Evolutionary conservation across 2,329 filamentous ascomycete genomes (phyloP).

Genomic region (Beauveria rudraprayagi): DNA sequence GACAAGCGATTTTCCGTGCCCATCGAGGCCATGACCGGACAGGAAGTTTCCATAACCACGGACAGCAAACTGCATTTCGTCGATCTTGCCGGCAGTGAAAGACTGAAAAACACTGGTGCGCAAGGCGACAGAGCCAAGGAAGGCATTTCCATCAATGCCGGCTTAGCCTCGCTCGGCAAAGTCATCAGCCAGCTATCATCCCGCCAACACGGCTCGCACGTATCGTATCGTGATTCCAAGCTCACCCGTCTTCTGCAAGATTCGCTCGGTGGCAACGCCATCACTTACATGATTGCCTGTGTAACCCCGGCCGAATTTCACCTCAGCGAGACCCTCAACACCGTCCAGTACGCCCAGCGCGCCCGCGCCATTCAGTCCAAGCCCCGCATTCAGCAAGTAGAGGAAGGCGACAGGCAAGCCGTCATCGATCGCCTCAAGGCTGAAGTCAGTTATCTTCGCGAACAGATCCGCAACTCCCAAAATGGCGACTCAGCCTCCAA

Average conservation of each 20-base stretch:
- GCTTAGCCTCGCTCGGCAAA: conserved; percentile 88
- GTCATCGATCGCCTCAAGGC: conserved; percentile 89
- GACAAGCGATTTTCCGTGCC: conserved; percentile 88
- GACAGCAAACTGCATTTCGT: conserved; percentile 99
- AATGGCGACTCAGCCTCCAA: conserved; percentile 48
- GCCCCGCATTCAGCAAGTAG: conserved; percentile 87
- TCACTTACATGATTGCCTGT: conserved; percentile 99
- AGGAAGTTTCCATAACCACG: conserved; percentile 65
- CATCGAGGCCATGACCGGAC: conserved; percentile 64
- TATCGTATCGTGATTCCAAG: conserved; percentile 97
- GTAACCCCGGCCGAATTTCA: conserved; percentile 96
- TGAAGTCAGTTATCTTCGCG: conserved; percentile 85
- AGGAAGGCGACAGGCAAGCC: conserved; percentile 89
- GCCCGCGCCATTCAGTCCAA: conserved; percentile 96
- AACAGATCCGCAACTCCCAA: conserved; percentile 76
- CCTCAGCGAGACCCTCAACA: conserved; percentile 94
- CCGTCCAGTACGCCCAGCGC: conserved; percentile 92
- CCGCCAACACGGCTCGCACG: conserved; percentile 75
- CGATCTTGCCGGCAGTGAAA: conserved; percentile 91
- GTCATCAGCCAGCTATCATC: conserved; percentile 97
- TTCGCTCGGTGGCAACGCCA: conserved; percentile 90
- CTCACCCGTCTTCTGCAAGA: conserved; percentile 92
- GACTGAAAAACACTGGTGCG: conserved; percentile 92
- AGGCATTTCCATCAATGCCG: conserved; percentile 96
- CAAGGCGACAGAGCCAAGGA: conserved; percentile 91